Percentiles rank a stretch among this genome's conserved stretches.
Conservation (phyloP, 805 yeast genomes). For the Candida stauntonica region DNA sequence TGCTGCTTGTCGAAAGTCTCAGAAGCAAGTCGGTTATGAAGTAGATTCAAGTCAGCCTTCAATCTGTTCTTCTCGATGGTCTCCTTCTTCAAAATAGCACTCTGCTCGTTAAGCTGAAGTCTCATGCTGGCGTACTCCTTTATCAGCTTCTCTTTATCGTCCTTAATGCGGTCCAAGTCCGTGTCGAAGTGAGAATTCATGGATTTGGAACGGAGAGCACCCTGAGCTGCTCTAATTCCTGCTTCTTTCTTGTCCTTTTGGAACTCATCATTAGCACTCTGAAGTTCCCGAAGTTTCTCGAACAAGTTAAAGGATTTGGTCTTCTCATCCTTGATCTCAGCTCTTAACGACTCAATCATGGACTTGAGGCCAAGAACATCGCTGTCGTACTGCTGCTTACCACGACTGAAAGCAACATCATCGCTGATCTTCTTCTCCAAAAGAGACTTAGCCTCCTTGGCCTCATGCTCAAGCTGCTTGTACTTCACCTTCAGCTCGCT, state of each 20-base stretch:
- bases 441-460: slow-evolving; percentile 37
- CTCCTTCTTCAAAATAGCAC: slow-evolving; percentile 45
- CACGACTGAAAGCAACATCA: slow-evolving; percentile 40
- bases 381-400: slow-evolving; percentile 39
- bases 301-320: slow-evolving; percentile 28
- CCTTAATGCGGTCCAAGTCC: slow-evolving; percentile 22
- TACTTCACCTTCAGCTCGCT: slow-evolving; percentile 23
- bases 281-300: slow-evolving; percentile 25
- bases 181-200: slow-evolving; percentile 18
- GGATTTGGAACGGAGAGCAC: slow-evolving; percentile 24
- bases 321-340: slow-evolving; percentile 28
- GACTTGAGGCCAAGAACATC: slow-evolving; percentile 36
- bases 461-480: slow-evolving; percentile 42
- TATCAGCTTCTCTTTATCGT: slow-evolving; percentile 25
- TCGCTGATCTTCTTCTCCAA: slow-evolving; percentile 40
- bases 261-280: slow-evolving; percentile 31
- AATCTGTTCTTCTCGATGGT: slow-evolving; percentile 39
- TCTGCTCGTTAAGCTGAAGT: slow-evolving; percentile 47
- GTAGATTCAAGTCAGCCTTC: slow-evolving; percentile 51
- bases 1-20: slow-evolving; percentile 56
- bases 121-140: slow-evolving; percentile 45
- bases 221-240: slow-evolving; percentile 22
- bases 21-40: slow-evolving; percentile 63
- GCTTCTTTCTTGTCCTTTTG: slow-evolving; percentile 22
- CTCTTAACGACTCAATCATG: slow-evolving; percentile 16